These are phyloP conservation scores for Candida freyschussii DNA, from an alignment of 1,139 yeast species.

Conservation along the genomic window DNA sequence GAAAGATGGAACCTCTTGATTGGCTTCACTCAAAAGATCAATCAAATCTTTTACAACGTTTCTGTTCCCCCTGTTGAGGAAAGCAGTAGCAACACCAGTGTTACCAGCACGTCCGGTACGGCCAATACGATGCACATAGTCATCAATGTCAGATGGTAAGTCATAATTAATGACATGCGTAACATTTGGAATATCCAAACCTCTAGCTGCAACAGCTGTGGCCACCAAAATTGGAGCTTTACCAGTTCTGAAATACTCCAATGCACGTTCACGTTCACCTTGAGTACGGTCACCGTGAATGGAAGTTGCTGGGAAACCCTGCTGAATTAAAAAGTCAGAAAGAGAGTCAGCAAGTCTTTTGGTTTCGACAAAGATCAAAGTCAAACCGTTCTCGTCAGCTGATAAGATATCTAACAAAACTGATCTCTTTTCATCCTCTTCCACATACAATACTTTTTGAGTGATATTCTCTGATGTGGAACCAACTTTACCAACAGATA, in stretches of 20 bases:
- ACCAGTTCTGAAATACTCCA: constrained; percentile 83
- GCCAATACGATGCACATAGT: constrained; percentile 98
- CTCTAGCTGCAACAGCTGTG: constrained; percentile 99
- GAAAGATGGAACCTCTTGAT: constrained; percentile 94
- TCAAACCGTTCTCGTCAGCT: constrained; percentile 63
- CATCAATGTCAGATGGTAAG: constrained; percentile 94
- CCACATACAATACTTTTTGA: constrained; percentile 88
- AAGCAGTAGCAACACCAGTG: constrained; percentile 96
- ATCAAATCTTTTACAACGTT: constrained; percentile 84
- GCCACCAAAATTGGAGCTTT: constrained; percentile 92
- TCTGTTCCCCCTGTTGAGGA: constrained; percentile 93
- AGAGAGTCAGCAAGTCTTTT: constrained; percentile 97
- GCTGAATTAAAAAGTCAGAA: constrained; percentile 85
- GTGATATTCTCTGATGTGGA: constrained; percentile 97
- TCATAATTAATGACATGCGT: constrained; percentile 97
- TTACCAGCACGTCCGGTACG: constrained; percentile 99
- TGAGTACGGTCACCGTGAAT: constrained; percentile 99
- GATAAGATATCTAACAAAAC: constrained; percentile 86
- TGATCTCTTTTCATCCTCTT: constrained; percentile 91
- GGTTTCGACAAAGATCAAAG: constrained; percentile 94
- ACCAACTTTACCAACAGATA: constrained; percentile 98
- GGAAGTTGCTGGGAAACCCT: constrained; percentile 94
- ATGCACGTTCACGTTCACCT: constrained; percentile 95
- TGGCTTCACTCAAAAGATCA: constrained; percentile 88
- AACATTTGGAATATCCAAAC: constrained; percentile 98